Evolutionary conservation across 805 yeast genomes (phyloP).

Genomic region (Candida odintsovae): DNA sequence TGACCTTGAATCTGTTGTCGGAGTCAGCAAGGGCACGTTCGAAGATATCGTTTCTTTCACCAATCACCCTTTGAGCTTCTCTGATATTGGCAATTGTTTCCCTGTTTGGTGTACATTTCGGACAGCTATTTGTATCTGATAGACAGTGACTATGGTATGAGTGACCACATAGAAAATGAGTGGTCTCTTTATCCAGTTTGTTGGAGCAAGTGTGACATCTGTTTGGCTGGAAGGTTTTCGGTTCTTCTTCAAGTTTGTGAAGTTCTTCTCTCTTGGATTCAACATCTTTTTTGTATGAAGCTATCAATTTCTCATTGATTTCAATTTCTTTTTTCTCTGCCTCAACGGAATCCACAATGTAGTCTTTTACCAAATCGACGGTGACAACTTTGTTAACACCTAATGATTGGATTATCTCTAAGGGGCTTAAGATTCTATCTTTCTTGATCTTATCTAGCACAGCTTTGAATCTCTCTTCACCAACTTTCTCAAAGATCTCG

Average conservation of each 20-base stretch:
- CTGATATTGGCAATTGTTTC: constrained; percentile 59
- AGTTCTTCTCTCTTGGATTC: constrained; percentile 47
- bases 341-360: constrained; percentile 55
- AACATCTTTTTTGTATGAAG: constrained; percentile 65
- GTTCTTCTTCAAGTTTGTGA: constrained; percentile 34
- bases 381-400: constrained; percentile 58
- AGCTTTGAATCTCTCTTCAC: constrained; percentile 39
- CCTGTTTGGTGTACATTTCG: constrained; percentile 66
- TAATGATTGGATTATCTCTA: constrained; percentile 70
- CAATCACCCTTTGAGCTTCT: constrained; percentile 52
- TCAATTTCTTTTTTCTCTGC: constrained; percentile 56
- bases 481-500: constrained; percentile 43
- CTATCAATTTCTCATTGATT: constrained; percentile 61
- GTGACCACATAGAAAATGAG: constrained; percentile 83
- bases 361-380: constrained; percentile 66
- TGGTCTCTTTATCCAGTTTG: constrained; percentile 67
- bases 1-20: constrained; percentile 63
- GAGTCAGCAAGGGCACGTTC: constrained; percentile 44
- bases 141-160: constrained; percentile 82
- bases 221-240: constrained; percentile 34
- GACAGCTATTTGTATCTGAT: constrained; percentile 56
- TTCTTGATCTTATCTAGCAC: constrained; percentile 50
- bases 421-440: constrained; percentile 55
- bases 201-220: constrained; percentile 21
- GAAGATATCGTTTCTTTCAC: constrained; percentile 61